Evolutionary conservation across 2,329 filamentous ascomycete genomes (phyloP).

Genomic region (Paradendryphiella salina): DNA sequence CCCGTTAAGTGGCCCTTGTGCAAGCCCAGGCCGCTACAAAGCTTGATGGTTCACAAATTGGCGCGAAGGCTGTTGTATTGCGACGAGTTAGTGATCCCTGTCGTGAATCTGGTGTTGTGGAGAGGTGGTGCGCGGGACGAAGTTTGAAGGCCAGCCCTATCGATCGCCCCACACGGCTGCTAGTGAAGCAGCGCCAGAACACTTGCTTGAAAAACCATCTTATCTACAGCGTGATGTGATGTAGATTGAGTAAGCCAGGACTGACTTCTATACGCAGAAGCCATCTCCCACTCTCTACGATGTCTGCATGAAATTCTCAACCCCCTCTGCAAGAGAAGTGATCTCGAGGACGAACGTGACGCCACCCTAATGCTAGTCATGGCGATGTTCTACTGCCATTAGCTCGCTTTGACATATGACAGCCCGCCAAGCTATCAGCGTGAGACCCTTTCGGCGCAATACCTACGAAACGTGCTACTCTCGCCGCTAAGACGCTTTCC

Average conservation of each 20-base stretch:
- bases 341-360: too few relatives aligned
- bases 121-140: neutral
- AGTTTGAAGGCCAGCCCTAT: neutral
- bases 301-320: too few relatives aligned
- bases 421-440: neutral
- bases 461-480: neutral
- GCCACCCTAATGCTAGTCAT: too few relatives aligned
- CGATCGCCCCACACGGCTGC: neutral
- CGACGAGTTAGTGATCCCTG: neutral
- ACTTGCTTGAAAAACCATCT: neutral
- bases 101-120: conserved; percentile 5
- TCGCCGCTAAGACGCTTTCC: neutral
- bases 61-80: conserved; percentile 5
- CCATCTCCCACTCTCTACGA: too few relatives aligned
- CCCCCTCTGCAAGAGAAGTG: too few relatives aligned
- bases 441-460: neutral
- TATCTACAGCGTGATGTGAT: neutral
- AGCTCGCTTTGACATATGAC: neutral
- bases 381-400: too few relatives aligned
- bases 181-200: neutral
- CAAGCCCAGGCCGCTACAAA: conserved; percentile 16
- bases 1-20: neutral
- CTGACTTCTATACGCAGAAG: neutral
- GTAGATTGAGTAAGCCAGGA: neutral
- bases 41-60: conserved; percentile 7